A percentile compares a stretch with the other conserved stretches of the same genome.
Conservation (phyloP, 371 early-diverging fungal genomes). For the Quaeritorhiza haematococci region DNA sequence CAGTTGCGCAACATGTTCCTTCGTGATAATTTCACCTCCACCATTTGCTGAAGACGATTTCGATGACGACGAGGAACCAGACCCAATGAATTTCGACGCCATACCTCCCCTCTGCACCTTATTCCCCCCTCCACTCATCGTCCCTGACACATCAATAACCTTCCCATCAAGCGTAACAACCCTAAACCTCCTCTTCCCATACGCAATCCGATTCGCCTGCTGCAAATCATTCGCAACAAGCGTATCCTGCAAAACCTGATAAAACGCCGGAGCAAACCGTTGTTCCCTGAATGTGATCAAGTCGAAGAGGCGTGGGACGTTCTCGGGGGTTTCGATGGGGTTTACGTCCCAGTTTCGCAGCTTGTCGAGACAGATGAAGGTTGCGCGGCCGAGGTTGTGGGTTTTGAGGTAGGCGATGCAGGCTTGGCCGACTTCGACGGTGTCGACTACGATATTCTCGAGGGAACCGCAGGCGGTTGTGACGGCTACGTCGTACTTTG, state of each 20-base stretch:
- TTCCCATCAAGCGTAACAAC: slow-evolving; percentile 97
- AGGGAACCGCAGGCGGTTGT: slow-evolving; percentile 86
- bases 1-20: slow-evolving; percentile 51
- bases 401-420: slow-evolving; percentile 89
- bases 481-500: slow-evolving; percentile 94
- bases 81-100: slow-evolving; percentile 61
- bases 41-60: slow-evolving; percentile 47
- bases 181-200: slow-evolving; percentile 58
- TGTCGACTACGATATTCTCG: slow-evolving; percentile 94
- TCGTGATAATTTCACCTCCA: slow-evolving; percentile 51
- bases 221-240: slow-evolving; percentile 83
- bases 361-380: slow-evolving; percentile 86
- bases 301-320: slow-evolving; percentile 87
- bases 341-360: slow-evolving; percentile 42
- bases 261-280: slow-evolving; percentile 81
- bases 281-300: slow-evolving; percentile 75
- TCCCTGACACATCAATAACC: slow-evolving; percentile 93
- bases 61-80: slow-evolving; percentile 35
- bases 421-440: slow-evolving; percentile 84
- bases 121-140: slow-evolving; percentile 91
- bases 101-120: slow-evolving; percentile 69
- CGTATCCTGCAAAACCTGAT: slow-evolving; percentile 87
- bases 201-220: slow-evolving; percentile 94
- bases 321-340: slow-evolving; percentile 70
- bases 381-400: slow-evolving; percentile 84